These are phyloP conservation scores for Jacaranda mimosifolia DNA, from an alignment of 257 asterid genomes.

Conservation along the genomic window DNA sequence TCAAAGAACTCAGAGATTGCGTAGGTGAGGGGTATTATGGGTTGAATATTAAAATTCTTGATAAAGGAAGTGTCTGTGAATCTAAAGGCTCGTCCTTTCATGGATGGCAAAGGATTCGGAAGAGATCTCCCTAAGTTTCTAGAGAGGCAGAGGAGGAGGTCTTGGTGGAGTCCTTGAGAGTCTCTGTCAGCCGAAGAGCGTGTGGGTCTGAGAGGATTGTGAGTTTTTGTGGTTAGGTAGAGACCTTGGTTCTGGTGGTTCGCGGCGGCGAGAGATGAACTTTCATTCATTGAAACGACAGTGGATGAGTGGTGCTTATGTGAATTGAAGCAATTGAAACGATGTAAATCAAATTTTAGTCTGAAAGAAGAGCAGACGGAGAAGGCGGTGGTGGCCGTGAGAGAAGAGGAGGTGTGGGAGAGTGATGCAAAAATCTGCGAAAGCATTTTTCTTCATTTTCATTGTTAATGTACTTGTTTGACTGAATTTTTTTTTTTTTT, in stretches of 20 bases:
- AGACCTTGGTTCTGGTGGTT: constrained; percentile 42
- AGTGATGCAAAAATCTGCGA: no score
- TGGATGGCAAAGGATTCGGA: constrained; percentile 90
- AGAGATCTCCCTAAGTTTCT: constrained; percentile 71
- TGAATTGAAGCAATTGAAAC: no score
- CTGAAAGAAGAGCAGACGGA: no score
- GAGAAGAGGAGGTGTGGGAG: no score
- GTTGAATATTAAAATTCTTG: constrained; percentile 68
- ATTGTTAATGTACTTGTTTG: no score
- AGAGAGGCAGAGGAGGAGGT: constrained; percentile 66
- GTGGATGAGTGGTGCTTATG: no score
- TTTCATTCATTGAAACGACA: no score
- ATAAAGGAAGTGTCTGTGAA: constrained; percentile 85
- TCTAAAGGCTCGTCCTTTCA: constrained; percentile 89
- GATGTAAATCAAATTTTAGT: no score
- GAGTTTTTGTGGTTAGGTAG: constrained; percentile 39
- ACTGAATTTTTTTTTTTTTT: no score
- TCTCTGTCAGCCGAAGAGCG: constrained; percentile 85
- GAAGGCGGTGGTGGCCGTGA: no score
- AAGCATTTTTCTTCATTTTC: no score
- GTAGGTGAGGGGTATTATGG: constrained; percentile 47
- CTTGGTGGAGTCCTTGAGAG: constrained; percentile 78
- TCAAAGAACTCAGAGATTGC: constrained; percentile 40
- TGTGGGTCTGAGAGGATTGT: constrained; percentile 83
- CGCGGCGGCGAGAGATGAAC: no score